Base-by-base conservation (phyloP, 2,329 filamentous ascomycete species). In the Exophiala mesophila region DNA sequence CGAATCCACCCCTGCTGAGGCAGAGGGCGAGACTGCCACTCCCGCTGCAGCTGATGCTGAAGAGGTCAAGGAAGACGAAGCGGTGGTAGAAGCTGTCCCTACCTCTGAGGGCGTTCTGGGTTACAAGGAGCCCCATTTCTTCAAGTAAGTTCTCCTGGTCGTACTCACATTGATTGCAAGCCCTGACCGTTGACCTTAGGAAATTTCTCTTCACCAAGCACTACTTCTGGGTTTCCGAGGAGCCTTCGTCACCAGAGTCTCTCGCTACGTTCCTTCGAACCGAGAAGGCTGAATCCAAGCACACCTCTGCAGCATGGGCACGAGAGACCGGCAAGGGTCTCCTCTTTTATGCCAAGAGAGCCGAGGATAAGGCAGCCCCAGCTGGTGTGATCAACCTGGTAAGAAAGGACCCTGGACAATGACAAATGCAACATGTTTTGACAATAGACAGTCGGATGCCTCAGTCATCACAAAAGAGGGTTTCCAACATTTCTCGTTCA, bases 321-420 rank as follows among this genome's bases (percentile, higher is more conserved):
- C 82, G 81, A 56, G 81, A 94, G 75, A 96, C 90, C 46, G 90
- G 90, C 66, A 94, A 94, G 76, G 92, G 92, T 62, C 83, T 97
- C 15, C 74, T 97, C 30, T 95, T 94, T 77, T 85, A 87, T 68
- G 83, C 84, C 68, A 88, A 90, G 80, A 82, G 86, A 68, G 73
- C 77, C 39, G 77, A 80, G 60, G 85, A 94, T 70, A 95, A 94
- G 80, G 73, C 78, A 54, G 76, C 77, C 47, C 89, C 90, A 48
- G 75, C 81, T 56, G 84, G 87, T 60, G 82, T 92, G 58, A 83
- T 97, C 66, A 86, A 87, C 68, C 71, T 96, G 64, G 88, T 94
- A 77, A 61, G 85, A 64, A 41, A 3, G 2, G 4, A 23, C 5
- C 15, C 9, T 10, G 16, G 15, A 67, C 76, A 49, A 76, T 80